Evolutionary conservation across 2,329 filamentous ascomycete species (phyloP).

Genomic region (Rhinocladiella mackenziei): DNA sequence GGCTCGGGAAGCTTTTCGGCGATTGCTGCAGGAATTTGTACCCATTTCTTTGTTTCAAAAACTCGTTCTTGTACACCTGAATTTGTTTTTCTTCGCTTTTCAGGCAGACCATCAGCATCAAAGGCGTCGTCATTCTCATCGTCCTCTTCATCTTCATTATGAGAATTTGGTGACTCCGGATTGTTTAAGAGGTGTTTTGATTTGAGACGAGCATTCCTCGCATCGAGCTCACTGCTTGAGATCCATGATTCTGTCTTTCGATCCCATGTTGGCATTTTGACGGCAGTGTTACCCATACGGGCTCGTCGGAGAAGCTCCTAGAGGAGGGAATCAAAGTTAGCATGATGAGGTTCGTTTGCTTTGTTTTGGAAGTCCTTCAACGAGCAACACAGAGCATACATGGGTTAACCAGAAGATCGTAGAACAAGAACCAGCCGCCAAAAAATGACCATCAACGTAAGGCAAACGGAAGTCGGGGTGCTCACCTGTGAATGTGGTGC

Average conservation of each 20-base stretch:
- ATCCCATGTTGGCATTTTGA: slow-evolving; percentile 24
- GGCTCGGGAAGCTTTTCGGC: slow-evolving; percentile 53
- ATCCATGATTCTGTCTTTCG: slow-evolving; percentile 24
- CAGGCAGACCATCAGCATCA: slow-evolving; percentile 35
- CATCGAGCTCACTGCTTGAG: slow-evolving; percentile 29
- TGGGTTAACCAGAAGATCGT: too few species aligned
- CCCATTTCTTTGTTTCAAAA: slow-evolving; percentile 57
- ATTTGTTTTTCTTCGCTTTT: slow-evolving; percentile 19
- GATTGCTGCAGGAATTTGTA: slow-evolving; percentile 52
- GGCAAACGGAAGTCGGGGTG: neutral
- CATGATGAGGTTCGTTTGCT: too few species aligned
- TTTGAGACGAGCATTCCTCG: slow-evolving; percentile 25
- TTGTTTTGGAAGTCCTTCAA: too few species aligned
- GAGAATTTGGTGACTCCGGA: slow-evolving; percentile 23
- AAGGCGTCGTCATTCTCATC: slow-evolving; percentile 41
- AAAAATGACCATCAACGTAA: too few species aligned
- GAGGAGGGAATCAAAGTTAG: neutral
- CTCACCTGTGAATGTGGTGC: slow-evolving; percentile 45
- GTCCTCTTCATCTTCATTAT: slow-evolving; percentile 36
- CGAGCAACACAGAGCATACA: too few species aligned
- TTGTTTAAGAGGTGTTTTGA: slow-evolving; percentile 19
- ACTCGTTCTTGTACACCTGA: slow-evolving; percentile 40
- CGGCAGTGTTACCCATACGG: slow-evolving; percentile 20
- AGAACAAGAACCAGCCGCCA: too few species aligned
- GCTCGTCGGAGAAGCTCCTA: slow-evolving; percentile 26